Base-by-base conservation (phyloP, 169 alveolate species). In the Eimeria zaria region DNA sequence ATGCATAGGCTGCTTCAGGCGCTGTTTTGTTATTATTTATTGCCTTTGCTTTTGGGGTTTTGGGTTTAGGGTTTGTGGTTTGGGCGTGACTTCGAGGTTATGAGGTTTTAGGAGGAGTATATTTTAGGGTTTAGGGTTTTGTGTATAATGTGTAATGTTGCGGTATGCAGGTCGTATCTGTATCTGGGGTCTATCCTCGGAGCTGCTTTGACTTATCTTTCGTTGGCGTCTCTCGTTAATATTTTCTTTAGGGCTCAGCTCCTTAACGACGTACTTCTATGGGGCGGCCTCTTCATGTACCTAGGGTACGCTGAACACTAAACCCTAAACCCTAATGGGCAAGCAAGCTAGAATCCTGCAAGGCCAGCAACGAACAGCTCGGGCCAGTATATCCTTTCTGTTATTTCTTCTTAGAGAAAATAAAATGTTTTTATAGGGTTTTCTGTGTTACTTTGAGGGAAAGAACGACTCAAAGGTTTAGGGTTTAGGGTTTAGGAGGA, bases 231-330 rank as follows among this genome's bases (percentile, higher is more conserved):
- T 12, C 81, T 91, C 12, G 67, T 58, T 16, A 71, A 81, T 36
- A 53, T 91, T 20, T 51, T 91, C 58, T 91, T 83, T 80, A 46
- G 69, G 33, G 44, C 90, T 2, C 83, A 91, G 83, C 51, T 91
- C 46, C 62, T 69, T 14, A 67, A 73, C 83, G 90, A 91, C 51
- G 39, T 91, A 1, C 78, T 91, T 18, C 83, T 91, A 11, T 91
- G 96, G 96, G 96, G 96, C 16, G 96, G 96, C 39, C 96, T 91
- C 41, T 58, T 78, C 51, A 58, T 91, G 69, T 91, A 91, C 53
- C 44, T 76, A 9, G 96, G 96, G 96, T 91, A 12, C 36, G 85
- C 14, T 67, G 8, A 73, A 73, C 62, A 11, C 36, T 48, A 78
- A 48, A 41, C 89, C 89, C 64, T 41, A 74, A 74, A 74, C 85